Base-by-base conservation (phyloP, 345 rosid genomes). In the Lumnitzera littorea region DNA sequence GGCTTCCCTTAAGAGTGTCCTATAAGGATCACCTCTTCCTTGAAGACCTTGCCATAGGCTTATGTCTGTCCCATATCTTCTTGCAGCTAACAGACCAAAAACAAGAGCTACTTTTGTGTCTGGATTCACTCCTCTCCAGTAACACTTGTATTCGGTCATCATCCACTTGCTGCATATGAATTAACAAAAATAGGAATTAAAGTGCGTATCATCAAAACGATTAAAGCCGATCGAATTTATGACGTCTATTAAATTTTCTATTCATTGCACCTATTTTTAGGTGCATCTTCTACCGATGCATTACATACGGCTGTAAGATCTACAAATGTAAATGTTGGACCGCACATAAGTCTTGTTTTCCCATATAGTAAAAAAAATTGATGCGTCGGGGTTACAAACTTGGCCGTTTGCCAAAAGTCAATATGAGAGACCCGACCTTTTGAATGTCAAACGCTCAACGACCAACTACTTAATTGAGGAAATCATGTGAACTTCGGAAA, bases 1-100 rank as follows among this genome's bases (percentile, higher is more conserved):
- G 41, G 67, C 90, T 72, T 92, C 98, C 60, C 98, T 77, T 41
- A 89, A 56, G 17, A 92, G 94, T 29, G 94, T 85, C 71, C 62
- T 85, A 58, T 87, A 76, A 3, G 90, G 82, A 61, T 89, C 96
- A 53, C 90, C 91, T 75, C 82, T 67, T 2, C 91, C 96, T 13
- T 80, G 80, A 3, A 92, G 79, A 2, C 82, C 85, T 64, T 85
- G 71, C 74, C 79, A 64, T 43, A 89, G 67, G 4, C 96, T 84
- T 70, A 87, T 69, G 50, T 82, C 84, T 2, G 71, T 78, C 0
- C 96, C 96, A 1, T 85, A 87, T 70, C 65, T 68, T 52, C 75
- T 69, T 6, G 75, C 79, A 0, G 94, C 96, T 5, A 80, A 5
- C 14, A 64, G 67, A 48, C 96, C 98, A 12, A 92, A 92, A 0